Evolutionary conservation across 768 basidiomycete species (phyloP), one percentile per base, ranked within the genome.

Genomic region (Russula earlei): DNA sequence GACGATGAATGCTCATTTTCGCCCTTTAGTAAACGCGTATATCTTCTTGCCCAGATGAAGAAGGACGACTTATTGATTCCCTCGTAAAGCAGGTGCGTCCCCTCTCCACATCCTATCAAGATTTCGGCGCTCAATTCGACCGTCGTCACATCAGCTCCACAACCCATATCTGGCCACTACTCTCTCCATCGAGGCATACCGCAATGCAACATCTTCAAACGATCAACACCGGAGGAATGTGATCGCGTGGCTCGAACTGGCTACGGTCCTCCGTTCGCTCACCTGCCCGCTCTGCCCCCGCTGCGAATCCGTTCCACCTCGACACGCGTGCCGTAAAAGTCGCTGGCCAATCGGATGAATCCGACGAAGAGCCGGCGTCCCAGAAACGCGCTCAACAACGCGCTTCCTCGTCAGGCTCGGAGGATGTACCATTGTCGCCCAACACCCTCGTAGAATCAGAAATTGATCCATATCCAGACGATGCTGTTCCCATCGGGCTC

Each of bases 31-130:
- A 91, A 91, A 73, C 81, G 88, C 55, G 90, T 91, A 65, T 90
- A 90, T 66, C 75, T 92, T 17, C 78, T 91, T 24, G 86, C 87
- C 5, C 87, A 91, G 67, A 84, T 92, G 60, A 79, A 84, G 52
- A 88, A 92, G 71, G 91, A 92, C 72, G 89, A 92, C 85, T 91
- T 62, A 91, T 92, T 62, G 86, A 90, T 60, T 85, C 83, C 14
- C 79, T 91, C 14, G 77, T 92, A 61, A 90, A 90, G 67, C 87
- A 91, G 74, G 87, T 83, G 33, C 14, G 75, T n/a, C n/a, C n/a
- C 67, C 1, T 31, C 52, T 24, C 31, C 53, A 17, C 37, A 33
- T 38, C 15, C 46, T 24, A 49, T 20, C 20, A 31, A 7, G 2
- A 22, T 40, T 12, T 31, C 29, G 14, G n/a, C 53, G 38, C 49